Conservation (phyloP, 148 eudicot genomes). For the Silene uniflora region DNA sequence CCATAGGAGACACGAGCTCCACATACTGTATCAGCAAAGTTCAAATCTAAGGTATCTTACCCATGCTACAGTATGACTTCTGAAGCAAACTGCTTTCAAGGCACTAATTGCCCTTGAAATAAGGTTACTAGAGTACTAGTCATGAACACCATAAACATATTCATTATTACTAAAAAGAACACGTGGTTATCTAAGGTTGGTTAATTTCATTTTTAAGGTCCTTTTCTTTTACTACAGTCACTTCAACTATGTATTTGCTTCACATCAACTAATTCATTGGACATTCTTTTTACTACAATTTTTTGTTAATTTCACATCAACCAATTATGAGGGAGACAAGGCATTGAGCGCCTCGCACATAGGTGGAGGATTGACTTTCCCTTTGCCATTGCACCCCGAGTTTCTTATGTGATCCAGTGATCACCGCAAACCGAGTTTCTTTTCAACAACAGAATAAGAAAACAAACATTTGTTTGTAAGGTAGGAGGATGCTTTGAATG, state of each 20-base stretch:
- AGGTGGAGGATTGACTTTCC: no score
- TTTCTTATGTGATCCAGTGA: background rate
- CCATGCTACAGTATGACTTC: background rate
- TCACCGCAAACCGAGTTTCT: background rate
- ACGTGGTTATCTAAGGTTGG: background rate
- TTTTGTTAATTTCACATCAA: no score
- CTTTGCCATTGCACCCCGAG: background rate
- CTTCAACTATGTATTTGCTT: no score
- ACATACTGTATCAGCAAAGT: constrained; percentile 46
- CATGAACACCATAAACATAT: background rate
- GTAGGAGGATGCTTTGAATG: no score
- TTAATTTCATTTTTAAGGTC: background rate
- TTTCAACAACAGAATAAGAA: background rate
- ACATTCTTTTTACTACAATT: no score
- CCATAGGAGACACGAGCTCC: constrained; percentile 67
- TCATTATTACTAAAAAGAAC: no score
- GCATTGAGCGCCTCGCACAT: no score
- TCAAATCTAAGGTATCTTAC: background rate
- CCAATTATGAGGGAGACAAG: no score
- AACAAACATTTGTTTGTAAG: background rate
- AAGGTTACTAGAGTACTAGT: background rate
- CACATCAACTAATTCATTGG: no score
- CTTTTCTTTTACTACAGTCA: background rate
- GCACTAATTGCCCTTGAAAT: background rate
- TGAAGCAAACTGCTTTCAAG: background rate